phyloP scores from a whole-genome alignment of 306 rosid genomes.

The Acacia crassicarpa region DNA sequence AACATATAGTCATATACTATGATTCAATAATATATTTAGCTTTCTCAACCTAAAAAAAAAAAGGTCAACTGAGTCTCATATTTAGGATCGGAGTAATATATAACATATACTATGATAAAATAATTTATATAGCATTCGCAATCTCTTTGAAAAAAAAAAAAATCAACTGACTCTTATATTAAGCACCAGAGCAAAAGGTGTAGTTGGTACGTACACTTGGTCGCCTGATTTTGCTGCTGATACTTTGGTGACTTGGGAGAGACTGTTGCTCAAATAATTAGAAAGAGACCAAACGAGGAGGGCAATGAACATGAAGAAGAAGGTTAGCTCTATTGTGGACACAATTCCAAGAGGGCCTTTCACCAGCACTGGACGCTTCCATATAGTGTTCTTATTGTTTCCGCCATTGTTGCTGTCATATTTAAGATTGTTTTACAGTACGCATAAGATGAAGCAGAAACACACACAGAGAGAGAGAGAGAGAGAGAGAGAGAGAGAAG shows the following conservation, averaged over 20 bases:
- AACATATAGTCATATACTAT: no score
- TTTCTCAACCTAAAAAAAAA: no score
- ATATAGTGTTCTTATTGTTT: neutral
- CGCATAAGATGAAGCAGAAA: neutral
- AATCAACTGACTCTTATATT: no score
- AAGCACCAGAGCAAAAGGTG: no score
- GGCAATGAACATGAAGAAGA: slow-evolving; percentile 66
- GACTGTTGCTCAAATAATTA: slow-evolving; percentile 33
- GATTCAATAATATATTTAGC: no score
- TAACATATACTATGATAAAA: no score
- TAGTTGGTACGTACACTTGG: slow-evolving; percentile 44
- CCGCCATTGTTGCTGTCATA: neutral
- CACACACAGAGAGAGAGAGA: neutral
- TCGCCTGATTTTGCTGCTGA: slow-evolving; percentile 41
- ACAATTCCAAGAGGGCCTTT: slow-evolving; percentile 93
- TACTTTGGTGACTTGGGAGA: slow-evolving; percentile 36
- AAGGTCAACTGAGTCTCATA: no score
- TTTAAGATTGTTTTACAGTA: neutral
- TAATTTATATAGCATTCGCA: no score
- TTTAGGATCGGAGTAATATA: neutral
- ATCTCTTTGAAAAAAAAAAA: no score
- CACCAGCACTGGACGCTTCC: slow-evolving; percentile 55
- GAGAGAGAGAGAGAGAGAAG: neutral
- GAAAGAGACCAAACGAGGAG: slow-evolving; percentile 67
- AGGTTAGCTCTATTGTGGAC: slow-evolving; percentile 51